A percentile compares a stretch with the other conserved stretches of the same genome.
phyloP scores from a whole-genome alignment of 768 basidiomycete genomes.

The Amanita thiersii region DNA sequence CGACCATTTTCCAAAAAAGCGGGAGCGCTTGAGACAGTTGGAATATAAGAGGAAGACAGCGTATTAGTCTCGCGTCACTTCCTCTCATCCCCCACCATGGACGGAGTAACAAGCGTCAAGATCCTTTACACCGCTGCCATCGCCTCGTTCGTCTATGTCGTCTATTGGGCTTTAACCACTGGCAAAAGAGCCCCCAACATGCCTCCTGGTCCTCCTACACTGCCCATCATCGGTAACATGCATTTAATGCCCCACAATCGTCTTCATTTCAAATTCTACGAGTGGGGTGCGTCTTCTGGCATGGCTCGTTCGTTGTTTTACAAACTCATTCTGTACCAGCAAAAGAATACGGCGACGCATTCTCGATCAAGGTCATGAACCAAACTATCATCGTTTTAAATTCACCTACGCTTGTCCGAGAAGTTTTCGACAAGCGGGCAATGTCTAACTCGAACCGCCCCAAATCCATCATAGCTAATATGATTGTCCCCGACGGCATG shows the following conservation, averaged over 20 bases:
- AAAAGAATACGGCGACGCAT: conserved; percentile 14
- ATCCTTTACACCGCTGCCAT: background rate
- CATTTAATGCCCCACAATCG: conserved; percentile 13
- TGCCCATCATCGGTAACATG: conserved; percentile 18
- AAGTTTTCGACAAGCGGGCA: conserved; percentile 17
- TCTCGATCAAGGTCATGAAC: conserved; percentile 15
- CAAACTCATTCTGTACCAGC: conserved; percentile 1
- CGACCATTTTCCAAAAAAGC: too few relatives aligned
- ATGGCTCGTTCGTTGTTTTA: background rate
- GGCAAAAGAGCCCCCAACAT: conserved; percentile 2
- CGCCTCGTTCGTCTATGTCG: background rate
- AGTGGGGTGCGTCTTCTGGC: conserved; percentile 10
- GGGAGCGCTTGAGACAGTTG: too few relatives aligned
- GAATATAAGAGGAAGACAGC: too few relatives aligned
- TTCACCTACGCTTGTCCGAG: conserved; percentile 13
- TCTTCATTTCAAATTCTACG: conserved; percentile 15
- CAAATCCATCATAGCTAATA: conserved; percentile 10
- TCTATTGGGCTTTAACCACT: background rate
- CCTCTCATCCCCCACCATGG: too few relatives aligned
- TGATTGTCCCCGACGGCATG: conserved; percentile 13
- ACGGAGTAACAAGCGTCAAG: background rate
- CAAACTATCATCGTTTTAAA: conserved; percentile 17
- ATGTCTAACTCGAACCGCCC: conserved; percentile 14
- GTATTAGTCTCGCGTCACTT: too few relatives aligned
- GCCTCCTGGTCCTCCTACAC: conserved; percentile 18